phyloP scores from a whole-genome alignment of 257 asterid species.

The Sherardia arvensis region DNA sequence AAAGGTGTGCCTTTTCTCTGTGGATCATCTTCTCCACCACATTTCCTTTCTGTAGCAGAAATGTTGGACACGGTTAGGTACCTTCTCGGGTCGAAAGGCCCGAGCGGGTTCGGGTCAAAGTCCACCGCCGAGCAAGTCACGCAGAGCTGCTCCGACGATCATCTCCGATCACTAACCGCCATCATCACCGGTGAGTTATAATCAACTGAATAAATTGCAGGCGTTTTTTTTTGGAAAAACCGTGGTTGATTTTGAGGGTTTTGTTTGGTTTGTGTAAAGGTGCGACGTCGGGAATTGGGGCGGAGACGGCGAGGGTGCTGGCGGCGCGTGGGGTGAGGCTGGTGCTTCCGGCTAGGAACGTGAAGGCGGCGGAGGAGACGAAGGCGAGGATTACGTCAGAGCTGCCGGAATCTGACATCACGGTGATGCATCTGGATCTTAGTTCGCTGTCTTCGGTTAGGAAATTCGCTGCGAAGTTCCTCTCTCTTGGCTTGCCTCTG shows the following conservation, averaged over 20 bases:
- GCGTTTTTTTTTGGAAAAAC: background rate
- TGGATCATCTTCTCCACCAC: too few species aligned
- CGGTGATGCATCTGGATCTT: constrained; percentile 77
- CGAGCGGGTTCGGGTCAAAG: constrained; percentile 72
- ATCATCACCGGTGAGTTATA: constrained; percentile 56
- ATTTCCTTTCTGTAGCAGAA: background rate
- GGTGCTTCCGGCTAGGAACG: constrained; percentile 65
- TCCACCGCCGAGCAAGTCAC: constrained; percentile 83
- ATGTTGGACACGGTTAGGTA: constrained; percentile 76
- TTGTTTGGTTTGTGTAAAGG: constrained; percentile 22
- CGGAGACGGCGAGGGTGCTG: constrained; percentile 81
- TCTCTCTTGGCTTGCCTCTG: constrained; percentile 59
- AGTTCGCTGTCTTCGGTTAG: constrained; percentile 68
- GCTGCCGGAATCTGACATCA: constrained; percentile 53
- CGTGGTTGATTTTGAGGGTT: background rate
- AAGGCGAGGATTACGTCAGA: constrained; percentile 54
- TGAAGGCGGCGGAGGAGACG: constrained; percentile 76
- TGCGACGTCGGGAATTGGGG: constrained; percentile 96
- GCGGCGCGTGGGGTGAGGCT: constrained; percentile 85
- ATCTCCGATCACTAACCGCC: constrained; percentile 63
- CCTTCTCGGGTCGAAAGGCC: constrained; percentile 67
- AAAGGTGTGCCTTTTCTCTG: too few species aligned
- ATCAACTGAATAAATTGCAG: too few species aligned
- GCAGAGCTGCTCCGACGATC: constrained; percentile 19
- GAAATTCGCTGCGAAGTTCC: constrained; percentile 55